Percentiles rank a stretch among this genome's conserved stretches.
These are phyloP conservation scores for Hypseocharis bilobata DNA, from an alignment of 441 rosid genomes.

Conservation along the genomic window DNA sequence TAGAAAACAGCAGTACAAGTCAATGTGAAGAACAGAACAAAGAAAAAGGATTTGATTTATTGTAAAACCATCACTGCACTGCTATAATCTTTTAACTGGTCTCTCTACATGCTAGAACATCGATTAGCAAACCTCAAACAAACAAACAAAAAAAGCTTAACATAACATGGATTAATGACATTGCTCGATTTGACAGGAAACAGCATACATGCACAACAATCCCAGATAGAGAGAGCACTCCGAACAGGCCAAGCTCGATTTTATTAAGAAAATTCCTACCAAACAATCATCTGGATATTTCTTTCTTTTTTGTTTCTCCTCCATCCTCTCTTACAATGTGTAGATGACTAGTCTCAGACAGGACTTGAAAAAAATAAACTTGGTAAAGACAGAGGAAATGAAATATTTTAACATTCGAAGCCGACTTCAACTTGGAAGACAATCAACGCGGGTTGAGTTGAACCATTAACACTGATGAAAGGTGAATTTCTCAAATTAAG, in stretches of 20 bases:
- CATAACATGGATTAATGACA: background rate
- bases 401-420: slow-evolving; percentile 20
- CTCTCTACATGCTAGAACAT: too few relatives aligned
- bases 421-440: slow-evolving; percentile 21
- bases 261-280: slow-evolving; percentile 1
- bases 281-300: slow-evolving; percentile 18
- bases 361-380: slow-evolving; percentile 11
- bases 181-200: background rate
- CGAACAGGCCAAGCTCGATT: background rate
- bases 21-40: too few relatives aligned
- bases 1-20: too few relatives aligned
- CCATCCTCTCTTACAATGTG: slow-evolving; percentile 19
- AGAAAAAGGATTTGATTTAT: too few relatives aligned
- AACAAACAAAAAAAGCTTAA: background rate
- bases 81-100: too few relatives aligned
- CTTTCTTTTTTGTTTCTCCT: background rate
- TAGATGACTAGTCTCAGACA: slow-evolving; percentile 21
- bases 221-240: background rate
- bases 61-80: too few relatives aligned
- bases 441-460: background rate
- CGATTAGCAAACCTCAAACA: too few relatives aligned
- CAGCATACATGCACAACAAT: background rate
- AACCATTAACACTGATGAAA: slow-evolving; percentile 7
- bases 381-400: slow-evolving; percentile 18
- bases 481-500: slow-evolving; percentile 5